phyloP scores from a whole-genome alignment of 2,329 filamentous ascomycete genomes.

The Rhytidhysteron rufulum region DNA sequence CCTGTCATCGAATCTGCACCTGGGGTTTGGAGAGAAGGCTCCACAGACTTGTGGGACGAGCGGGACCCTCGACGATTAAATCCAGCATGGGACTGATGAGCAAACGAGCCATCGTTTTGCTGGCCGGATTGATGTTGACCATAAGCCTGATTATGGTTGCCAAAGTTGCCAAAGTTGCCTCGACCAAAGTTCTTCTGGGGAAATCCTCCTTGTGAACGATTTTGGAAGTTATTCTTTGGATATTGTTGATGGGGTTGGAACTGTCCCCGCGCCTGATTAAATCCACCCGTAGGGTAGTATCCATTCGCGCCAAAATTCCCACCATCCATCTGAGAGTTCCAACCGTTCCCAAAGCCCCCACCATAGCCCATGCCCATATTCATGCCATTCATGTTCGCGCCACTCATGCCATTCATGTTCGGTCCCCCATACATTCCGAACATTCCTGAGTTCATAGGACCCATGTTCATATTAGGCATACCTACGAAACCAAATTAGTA shows the following conservation, averaged over 20 bases:
- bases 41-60: conserved; percentile 8
- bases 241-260: conserved; percentile 50
- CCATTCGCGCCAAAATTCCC: conserved; percentile 68
- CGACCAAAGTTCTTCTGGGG: conserved; percentile 37
- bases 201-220: conserved; percentile 71
- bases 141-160: conserved; percentile 14
- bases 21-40: conserved; percentile 8
- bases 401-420: conserved; percentile 73
- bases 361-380: conserved; percentile 66
- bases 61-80: conserved; percentile 26
- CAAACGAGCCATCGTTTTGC: conserved; percentile 22
- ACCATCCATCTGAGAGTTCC: conserved; percentile 59
- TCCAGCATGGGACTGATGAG: conserved; percentile 8
- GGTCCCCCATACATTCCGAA: conserved; percentile 69
- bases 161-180: conserved; percentile 37
- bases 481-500: conserved; percentile 34
- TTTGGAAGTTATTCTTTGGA: conserved; percentile 60
- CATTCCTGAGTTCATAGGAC: conserved; percentile 76
- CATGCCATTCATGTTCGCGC: conserved; percentile 53
- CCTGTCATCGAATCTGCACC: conserved; percentile 24
- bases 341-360: conserved; percentile 60
- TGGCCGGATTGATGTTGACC: conserved; percentile 24
- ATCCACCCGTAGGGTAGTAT: conserved; percentile 50
- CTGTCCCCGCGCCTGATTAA: conserved; percentile 46
- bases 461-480: conserved; percentile 83